Evolutionary conservation across 2,329 filamentous ascomycete genomes (phyloP), one percentile per base, ranked within the genome.

Genomic region (Epichloe hybrida): DNA sequence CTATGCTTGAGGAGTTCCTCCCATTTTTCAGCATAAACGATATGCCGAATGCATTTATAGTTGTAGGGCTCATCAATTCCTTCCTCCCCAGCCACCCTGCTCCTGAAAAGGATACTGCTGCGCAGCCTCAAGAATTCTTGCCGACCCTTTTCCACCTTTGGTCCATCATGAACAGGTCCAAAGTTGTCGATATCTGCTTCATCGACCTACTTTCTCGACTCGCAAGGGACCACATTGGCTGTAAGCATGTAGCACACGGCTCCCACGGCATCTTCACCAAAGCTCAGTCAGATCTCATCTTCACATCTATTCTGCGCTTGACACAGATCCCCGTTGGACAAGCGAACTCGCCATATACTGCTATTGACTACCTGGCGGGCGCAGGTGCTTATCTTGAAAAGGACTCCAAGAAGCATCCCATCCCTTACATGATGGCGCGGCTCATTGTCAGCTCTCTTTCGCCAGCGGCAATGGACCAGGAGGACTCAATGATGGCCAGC

Each of bases 291-390:
- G 85, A 91, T 52, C 75, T 94, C 52, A 86, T 98, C 58, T 97
- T 96, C 66, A 97, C 93, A 0, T 85, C 93, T 9, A 81, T 96
- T 52, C 70, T 98, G 51, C 80, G 94, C 46, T 68, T 98, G 50
- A 83, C 95, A 13, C 91, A 97, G 64, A 98, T 98, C 50, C 93
- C 93, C 2, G 93, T 98, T 12, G 91, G 93, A 2, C 93, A 98
- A 69, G 86, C 93, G 3, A 94, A 87, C 44, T 96, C 91, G 1
- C 88, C 93, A 0, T 98, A 98, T 63, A 87, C 86, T 0, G 74
- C 83, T 5, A 79, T 97, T 4, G 93, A 98, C 65, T 79, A 89
- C 39, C 81, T 85, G 11, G 82, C 88, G 6, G 93, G 93, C 1
- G 72, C 94, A 50, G 93, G 86, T 12, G 74, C 91, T 27, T 88